These are phyloP conservation scores for Trichoderma reesei DNA, from an alignment of 495 filamentous ascomycete species.

Conservation along the genomic window DNA sequence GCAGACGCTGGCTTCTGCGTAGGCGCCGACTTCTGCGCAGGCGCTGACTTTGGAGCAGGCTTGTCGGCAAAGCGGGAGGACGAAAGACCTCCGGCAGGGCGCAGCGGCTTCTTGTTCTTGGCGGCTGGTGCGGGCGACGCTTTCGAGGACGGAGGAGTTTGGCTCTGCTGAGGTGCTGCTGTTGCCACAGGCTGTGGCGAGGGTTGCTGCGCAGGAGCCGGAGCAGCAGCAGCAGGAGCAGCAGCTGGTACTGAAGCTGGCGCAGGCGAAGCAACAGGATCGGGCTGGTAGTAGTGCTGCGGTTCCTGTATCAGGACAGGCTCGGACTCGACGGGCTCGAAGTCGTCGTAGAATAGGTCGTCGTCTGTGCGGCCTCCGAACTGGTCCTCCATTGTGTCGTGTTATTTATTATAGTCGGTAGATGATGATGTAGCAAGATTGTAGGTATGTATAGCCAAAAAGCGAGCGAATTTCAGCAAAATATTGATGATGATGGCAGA, in stretches of 20 bases:
- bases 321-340: constrained; percentile 28
- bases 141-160: constrained; percentile 9
- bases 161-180: not conserved
- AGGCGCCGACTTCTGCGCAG: not conserved
- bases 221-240: not conserved
- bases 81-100: constrained; percentile 7
- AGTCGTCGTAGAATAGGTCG: constrained; percentile 42
- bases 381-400: constrained; percentile 31
- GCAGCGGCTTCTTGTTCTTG: constrained; percentile 5
- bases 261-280: not conserved
- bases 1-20: not conserved
- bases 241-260: not conserved
- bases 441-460: not conserved
- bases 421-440: not conserved
- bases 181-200: not conserved
- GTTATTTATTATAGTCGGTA: not conserved
- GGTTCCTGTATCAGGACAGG: not conserved
- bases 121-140: constrained; percentile 9
- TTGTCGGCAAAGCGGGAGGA: constrained; percentile 4
- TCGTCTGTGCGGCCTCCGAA: constrained; percentile 43
- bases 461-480: not conserved
- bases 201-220: constrained; percentile 1
- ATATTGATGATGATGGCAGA: not conserved
- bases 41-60: constrained; percentile 12
- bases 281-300: constrained; percentile 11